Evolutionary conservation across 306 rosid species (phyloP).

Genomic region (Castanopsis chinensis): DNA sequence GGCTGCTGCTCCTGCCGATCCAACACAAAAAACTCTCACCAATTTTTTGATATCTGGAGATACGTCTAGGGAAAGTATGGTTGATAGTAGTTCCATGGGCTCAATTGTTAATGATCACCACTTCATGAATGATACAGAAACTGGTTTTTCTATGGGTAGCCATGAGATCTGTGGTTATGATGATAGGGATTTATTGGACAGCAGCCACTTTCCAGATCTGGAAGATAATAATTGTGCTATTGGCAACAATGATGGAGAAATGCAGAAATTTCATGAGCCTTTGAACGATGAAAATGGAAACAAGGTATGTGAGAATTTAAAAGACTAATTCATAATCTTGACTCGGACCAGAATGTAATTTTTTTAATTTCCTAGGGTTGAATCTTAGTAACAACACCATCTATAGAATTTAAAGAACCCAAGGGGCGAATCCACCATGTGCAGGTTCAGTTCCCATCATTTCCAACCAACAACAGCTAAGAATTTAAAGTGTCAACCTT

Average conservation of each 20-base stretch:
- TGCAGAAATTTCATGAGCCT: constrained; percentile 26
- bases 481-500: neutral
- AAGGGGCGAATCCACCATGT: too few species aligned
- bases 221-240: constrained; percentile 28
- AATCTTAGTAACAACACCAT: neutral
- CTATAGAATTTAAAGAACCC: too few species aligned
- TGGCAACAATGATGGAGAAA: constrained; percentile 27
- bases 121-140: constrained; percentile 43
- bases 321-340: constrained; percentile 19
- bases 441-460: too few species aligned
- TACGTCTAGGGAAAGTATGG: constrained; percentile 32
- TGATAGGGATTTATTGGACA: constrained; percentile 33
- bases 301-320: constrained; percentile 22
- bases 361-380: neutral
- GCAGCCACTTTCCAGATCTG: constrained; percentile 26
- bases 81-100: constrained; percentile 24
- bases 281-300: constrained; percentile 11
- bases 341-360: neutral
- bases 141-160: constrained; percentile 31
- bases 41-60: constrained; percentile 57
- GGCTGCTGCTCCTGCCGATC: constrained; percentile 49
- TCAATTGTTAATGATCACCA: constrained; percentile 32
- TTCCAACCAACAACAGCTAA: neutral
- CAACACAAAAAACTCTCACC: constrained; percentile 69
- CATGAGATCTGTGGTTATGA: constrained; percentile 30